A percentile compares a stretch with the other conserved stretches of the same genome.
Evolutionary conservation across 352 stramenopile species (phyloP).

Genomic region (Pythium sukuiense): DNA sequence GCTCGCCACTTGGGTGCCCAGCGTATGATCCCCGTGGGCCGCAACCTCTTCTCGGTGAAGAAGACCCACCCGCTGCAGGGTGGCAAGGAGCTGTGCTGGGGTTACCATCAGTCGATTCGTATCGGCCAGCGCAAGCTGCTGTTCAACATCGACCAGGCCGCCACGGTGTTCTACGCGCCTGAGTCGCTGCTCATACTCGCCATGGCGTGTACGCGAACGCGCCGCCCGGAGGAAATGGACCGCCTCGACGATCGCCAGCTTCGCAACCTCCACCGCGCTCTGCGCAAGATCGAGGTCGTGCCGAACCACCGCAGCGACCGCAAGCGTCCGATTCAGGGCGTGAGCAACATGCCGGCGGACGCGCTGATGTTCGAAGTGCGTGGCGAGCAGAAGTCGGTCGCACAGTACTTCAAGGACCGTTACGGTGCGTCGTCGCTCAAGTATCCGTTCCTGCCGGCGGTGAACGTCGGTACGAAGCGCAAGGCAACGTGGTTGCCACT

Average conservation of each 20-base stretch:
- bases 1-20: conserved; percentile 58
- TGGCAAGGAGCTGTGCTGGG: conserved; percentile 71
- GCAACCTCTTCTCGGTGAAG: conserved; percentile 76
- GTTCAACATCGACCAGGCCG: conserved; percentile 73
- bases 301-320: conserved; percentile 64
- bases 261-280: conserved; percentile 32
- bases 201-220: conserved; percentile 36
- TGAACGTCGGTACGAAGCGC: conserved; percentile 66
- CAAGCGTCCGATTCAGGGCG: conserved; percentile 51
- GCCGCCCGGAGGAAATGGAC: conserved; percentile 39
- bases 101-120: conserved; percentile 71
- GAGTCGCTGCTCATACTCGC: conserved; percentile 58
- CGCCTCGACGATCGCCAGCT: conserved; percentile 36
- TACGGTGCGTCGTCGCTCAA: conserved; percentile 59
- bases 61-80: conserved; percentile 54
- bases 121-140: conserved; percentile 53
- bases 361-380: conserved; percentile 46
- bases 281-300: conserved; percentile 57
- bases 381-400: conserved; percentile 48
- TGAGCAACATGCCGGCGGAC: conserved; percentile 46
- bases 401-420: conserved; percentile 55
- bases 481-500: conserved; percentile 71
- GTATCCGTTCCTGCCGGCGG: conserved; percentile 61
- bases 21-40: conserved; percentile 52
- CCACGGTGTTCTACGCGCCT: conserved; percentile 67